Conservation (phyloP, 2,329 filamentous ascomycete genomes). For the Cercospora sp. region DNA sequence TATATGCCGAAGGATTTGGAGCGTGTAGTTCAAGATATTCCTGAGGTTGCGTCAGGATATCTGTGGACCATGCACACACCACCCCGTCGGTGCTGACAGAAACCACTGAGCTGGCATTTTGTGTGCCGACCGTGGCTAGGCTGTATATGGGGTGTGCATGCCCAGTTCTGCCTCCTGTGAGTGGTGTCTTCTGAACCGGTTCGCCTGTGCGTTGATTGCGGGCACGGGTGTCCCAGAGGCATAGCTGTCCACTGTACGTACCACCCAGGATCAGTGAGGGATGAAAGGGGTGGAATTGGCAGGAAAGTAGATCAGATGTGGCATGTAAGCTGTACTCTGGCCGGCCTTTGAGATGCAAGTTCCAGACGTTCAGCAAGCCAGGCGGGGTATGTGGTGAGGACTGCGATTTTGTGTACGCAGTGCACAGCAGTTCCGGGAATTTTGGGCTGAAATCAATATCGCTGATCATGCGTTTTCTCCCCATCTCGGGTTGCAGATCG, state of each 20-base stretch:
- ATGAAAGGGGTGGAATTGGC: conserved; percentile 98
- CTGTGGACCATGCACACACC: conserved; percentile 94
- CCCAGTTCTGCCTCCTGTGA: conserved; percentile 75
- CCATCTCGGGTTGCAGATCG: conserved; percentile 76
- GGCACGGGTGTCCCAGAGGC: conserved; percentile 94
- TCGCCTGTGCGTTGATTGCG: conserved; percentile 61
- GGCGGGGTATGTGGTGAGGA: conserved; percentile 78
- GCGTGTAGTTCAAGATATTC: conserved; percentile 87
- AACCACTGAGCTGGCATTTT: conserved; percentile 98
- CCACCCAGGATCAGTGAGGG: conserved; percentile 94
- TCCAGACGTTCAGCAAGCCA: conserved; percentile 95
- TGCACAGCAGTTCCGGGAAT: conserved; percentile 82
- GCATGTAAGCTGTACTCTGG: conserved; percentile 97
- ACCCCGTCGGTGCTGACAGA: conserved; percentile 95
- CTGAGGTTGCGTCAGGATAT: conserved; percentile 96
- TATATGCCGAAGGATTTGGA: conserved; percentile 69
- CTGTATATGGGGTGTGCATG: conserved; percentile 97
- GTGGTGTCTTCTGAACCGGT: conserved; percentile 91
- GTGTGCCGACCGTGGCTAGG: conserved; percentile 91
- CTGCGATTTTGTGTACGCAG: conserved; percentile 83
- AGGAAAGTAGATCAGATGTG: conserved; percentile 90
- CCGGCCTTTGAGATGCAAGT: conserved; percentile 87
- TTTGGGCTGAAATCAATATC: conserved; percentile 94
- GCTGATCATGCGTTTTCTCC: conserved; percentile 98
- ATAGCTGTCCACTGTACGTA: conserved; percentile 92